Evolutionary conservation across 306 rosid species (phyloP).

Genomic region (Quercus bicolor): DNA sequence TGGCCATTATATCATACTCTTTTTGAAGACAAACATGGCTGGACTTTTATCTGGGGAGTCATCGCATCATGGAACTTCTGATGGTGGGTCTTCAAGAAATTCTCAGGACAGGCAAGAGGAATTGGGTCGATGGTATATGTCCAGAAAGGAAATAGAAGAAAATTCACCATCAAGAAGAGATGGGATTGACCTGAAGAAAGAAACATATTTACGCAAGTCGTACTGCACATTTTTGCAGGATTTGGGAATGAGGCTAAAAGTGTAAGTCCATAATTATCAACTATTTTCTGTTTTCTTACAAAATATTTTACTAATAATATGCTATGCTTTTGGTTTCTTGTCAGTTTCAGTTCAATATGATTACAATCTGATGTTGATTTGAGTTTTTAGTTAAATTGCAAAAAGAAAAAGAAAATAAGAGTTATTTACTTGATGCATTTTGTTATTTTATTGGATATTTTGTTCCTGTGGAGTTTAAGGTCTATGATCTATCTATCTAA

Average conservation of each 20-base stretch:
- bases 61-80: constrained; percentile 36
- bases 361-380: not conserved
- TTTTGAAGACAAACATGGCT: constrained; percentile 36
- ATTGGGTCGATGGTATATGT: constrained; percentile 72
- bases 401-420: not conserved
- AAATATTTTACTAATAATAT: not conserved
- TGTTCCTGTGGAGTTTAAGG: not conserved
- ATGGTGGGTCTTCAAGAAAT: constrained; percentile 29
- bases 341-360: not conserved
- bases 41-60: constrained; percentile 33
- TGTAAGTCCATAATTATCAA: constrained; percentile 50
- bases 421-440: not conserved
- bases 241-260: constrained; percentile 94
- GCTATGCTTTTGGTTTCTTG: not conserved
- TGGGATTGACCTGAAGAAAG: constrained; percentile 89
- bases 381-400: not conserved
- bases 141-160: constrained; percentile 80
- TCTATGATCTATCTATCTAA: not conserved
- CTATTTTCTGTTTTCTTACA: not conserved
- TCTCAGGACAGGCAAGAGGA: constrained; percentile 42
- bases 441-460: not conserved
- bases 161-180: constrained; percentile 80
- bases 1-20: not conserved
- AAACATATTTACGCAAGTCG: constrained; percentile 86
- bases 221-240: constrained; percentile 92